Evolutionary conservation across 495 filamentous ascomycete genomes (phyloP), one percentile per base, ranked within the genome.

Genomic region (Talaromyces stipitatus): DNA sequence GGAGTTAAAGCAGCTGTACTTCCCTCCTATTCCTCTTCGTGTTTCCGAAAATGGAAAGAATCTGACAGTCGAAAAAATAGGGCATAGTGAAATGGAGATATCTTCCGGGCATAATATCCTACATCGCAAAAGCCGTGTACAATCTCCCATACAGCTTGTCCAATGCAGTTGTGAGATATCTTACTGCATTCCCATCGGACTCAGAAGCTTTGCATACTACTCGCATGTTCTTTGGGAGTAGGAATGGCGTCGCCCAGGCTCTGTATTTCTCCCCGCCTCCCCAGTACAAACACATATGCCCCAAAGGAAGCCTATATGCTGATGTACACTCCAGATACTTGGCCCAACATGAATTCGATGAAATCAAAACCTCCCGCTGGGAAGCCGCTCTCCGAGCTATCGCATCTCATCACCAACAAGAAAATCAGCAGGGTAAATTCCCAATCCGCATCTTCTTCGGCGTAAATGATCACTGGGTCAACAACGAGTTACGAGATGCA

Each of bases 1-100:
- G 90, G 89, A 6, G 22, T 36, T 14, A 54, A 38, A 38, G 28
- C 33, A 14, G 52, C 52, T 23, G 52, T 54, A 54, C 28, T 4
- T 14, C 22, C 6, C 18, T 26, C 28, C 16, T 24, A 2, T 18
- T 24, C 28, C 5, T 14, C 8, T 41, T 20, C 51, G 7, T 33
- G 22, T 3, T 23, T 4, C 20, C 45, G 7, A 26, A 47, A 20
- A 7, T 26, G 8, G n/a, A n/a, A 30, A 27, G 20, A 14, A 51
- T 6, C 10, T 48, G 20, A 24, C 9, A 26, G 23, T 26, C 14
- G 45, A 46, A 11, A 26, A 33, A 26, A 41, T 4, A 48, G 45
- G 24, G 24, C 22, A 28, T 55, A 26, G 23, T 18, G 11, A 24
- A 23, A 18, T 55, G 54, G 54, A 46, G 30, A 28, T 55, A 55